These are phyloP conservation scores for Penstemon davidsonii DNA, from an alignment of 257 asterid species.

Conservation along the genomic window DNA sequence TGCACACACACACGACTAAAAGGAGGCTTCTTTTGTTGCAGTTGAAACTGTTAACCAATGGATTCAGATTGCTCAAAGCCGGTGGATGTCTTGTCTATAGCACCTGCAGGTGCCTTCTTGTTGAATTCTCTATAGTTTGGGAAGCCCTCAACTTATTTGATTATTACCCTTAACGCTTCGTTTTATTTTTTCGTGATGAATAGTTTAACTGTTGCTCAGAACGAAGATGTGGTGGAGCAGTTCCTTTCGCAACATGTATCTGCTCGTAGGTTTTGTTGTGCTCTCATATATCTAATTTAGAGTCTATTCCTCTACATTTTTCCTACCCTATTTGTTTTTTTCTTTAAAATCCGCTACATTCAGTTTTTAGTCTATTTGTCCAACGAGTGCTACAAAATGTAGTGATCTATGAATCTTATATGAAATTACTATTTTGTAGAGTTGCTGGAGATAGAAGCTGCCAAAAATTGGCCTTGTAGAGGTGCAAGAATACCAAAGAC, in stretches of 20 bases:
- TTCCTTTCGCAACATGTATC: conserved; percentile 66
- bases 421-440: conserved; percentile 41
- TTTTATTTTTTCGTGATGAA: conserved; percentile 27
- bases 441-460: conserved; percentile 67
- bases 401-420: too few species aligned
- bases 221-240: conserved; percentile 76
- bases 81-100: conserved; percentile 93
- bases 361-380: too few species aligned
- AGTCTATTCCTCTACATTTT: background rate
- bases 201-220: conserved; percentile 88
- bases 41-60: conserved; percentile 79
- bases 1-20: background rate
- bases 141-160: background rate
- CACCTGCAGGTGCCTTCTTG: conserved; percentile 75
- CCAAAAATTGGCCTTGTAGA: conserved; percentile 76
- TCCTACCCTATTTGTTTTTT: background rate
- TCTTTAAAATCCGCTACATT: background rate
- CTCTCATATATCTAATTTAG: conserved; percentile 1
- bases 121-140: conserved; percentile 18
- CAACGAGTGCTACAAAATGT: too few species aligned
- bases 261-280: conserved; percentile 50
- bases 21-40: conserved; percentile 35
- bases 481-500: conserved; percentile 60
- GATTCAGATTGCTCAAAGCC: conserved; percentile 77
- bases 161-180: background rate